A percentile compares a stretch with the other conserved stretches of the same genome.
These are phyloP conservation scores for Entamoeba nuttalli DNA, from an alignment of 208 protist genomes.

Conservation along the genomic window DNA sequence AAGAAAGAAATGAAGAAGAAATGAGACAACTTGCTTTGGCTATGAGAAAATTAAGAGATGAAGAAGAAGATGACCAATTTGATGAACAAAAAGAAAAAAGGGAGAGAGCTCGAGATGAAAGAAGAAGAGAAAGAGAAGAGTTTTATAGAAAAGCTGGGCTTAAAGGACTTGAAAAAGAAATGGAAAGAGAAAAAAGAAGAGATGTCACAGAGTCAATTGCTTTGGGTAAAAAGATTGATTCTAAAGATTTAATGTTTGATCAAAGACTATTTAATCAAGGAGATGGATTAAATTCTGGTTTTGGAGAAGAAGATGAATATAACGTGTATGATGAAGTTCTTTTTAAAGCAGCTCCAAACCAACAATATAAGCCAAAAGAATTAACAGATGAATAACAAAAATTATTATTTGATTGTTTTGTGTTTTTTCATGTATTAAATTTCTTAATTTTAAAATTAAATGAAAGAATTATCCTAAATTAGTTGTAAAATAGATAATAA, in stretches of 20 bases:
- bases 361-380: background rate
- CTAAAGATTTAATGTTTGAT: slow-evolving; percentile 17
- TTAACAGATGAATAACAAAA: background rate
- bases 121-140: background rate
- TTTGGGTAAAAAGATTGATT: background rate
- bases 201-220: background rate
- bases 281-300: slow-evolving; percentile 9
- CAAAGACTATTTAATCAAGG: slow-evolving; percentile 15
- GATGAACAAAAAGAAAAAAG: background rate
- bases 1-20: slow-evolving; percentile 46
- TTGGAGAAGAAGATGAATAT: slow-evolving; percentile 25
- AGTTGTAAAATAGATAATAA: too few relatives aligned
- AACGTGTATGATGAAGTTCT: slow-evolving; percentile 15
- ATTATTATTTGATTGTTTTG: background rate
- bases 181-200: background rate
- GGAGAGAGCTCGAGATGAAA: background rate
- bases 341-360: background rate
- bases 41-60: background rate
- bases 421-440: too few relatives aligned
- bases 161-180: background rate
- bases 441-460: too few relatives aligned
- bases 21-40: background rate
- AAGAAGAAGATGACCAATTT: background rate
- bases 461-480: too few relatives aligned
- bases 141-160: background rate